Evolutionary conservation across 306 rosid genomes (phyloP), one percentile per base, ranked within the genome.

Genomic region (Acacia acuminata): DNA sequence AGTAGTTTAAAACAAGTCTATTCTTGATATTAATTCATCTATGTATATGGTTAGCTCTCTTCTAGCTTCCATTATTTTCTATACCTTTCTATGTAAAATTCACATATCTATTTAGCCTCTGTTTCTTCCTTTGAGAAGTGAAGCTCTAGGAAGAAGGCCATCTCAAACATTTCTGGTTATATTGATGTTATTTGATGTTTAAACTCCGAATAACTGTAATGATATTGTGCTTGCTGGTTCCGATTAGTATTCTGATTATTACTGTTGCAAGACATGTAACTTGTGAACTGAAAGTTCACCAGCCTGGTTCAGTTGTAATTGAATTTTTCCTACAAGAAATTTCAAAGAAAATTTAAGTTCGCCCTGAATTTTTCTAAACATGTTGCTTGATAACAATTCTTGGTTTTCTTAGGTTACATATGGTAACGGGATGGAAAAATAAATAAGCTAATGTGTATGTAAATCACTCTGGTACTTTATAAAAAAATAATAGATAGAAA

Each of bases 21-120:
- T 24, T 40, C 75, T 70, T n/a, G 55, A n/a, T 68, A 82, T 73
- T 56, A 73, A 25, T 56, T 19, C 69, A 34, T 77, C 85, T 55
- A 27, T 43, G 60, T 69, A 68, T 47, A 53, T 81, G 90, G 82
- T 76, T 78, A 42, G 48, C 67, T 79, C 77, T 55, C 50, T 15
- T 61, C 51, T 36, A 47, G 73, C 27, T 38, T 71, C 73, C 48
- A 22, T 71, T 43, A 2, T 30, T 69, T 69, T 71, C 36, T n/a
- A 1, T 27, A 58, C 40, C 43, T 55, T 73, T 50, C 55, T 77
- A 17, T 64, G n/a, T 12, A 25, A 47, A 63, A 25, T 7, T 45
- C n/a, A 12, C 75, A 34, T 48, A 30, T 72, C 72, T 61, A 15
- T 63, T 58, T 60, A 45, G 63, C 25, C 32, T 42, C 15, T 71